A percentile compares a stretch with the other conserved stretches of the same genome.
Evolutionary conservation across 306 rosid genomes (phyloP).

Genomic region (Dalbergia oliveri): DNA sequence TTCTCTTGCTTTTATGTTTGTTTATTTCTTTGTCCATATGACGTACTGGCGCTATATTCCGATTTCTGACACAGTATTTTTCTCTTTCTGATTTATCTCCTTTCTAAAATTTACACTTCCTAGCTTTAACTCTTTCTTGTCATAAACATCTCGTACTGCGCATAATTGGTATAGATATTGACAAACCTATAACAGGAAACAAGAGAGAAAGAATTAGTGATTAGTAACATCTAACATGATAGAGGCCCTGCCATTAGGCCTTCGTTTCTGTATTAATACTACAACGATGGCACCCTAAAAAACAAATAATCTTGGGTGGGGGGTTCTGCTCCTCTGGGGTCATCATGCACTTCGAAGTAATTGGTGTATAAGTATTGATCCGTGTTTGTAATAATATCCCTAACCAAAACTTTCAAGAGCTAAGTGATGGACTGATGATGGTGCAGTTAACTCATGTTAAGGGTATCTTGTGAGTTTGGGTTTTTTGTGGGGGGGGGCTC

Average conservation of each 20-base stretch:
- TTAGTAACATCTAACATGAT: not conserved
- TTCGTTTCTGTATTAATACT: not conserved
- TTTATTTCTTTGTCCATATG: not conserved
- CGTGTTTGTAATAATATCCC: not conserved
- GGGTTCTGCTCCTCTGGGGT: not conserved
- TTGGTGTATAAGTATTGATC: not conserved
- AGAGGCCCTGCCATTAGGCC: not conserved
- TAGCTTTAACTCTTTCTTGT: not conserved
- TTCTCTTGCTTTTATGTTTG: not conserved
- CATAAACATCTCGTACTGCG: not conserved
- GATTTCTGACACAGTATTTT: not conserved
- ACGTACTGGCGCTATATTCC: conserved; percentile 7
- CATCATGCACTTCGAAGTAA: not conserved
- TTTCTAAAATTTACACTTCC: not conserved
- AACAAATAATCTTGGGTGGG: not conserved
- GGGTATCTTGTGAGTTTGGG: no score
- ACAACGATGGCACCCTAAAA: no score
- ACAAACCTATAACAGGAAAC: not conserved
- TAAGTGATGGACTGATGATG: not conserved
- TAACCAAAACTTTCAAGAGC: not conserved
- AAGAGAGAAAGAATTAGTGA: not conserved
- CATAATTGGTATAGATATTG: not conserved
- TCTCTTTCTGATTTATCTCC: not conserved
- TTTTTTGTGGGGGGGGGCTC: no score
- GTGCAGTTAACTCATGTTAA: conserved; percentile 3